A percentile compares a stretch with the other conserved stretches of the same genome.
Conservation (phyloP, 768 basidiomycete genomes). For the Phylloporus rhodoxanthus region DNA sequence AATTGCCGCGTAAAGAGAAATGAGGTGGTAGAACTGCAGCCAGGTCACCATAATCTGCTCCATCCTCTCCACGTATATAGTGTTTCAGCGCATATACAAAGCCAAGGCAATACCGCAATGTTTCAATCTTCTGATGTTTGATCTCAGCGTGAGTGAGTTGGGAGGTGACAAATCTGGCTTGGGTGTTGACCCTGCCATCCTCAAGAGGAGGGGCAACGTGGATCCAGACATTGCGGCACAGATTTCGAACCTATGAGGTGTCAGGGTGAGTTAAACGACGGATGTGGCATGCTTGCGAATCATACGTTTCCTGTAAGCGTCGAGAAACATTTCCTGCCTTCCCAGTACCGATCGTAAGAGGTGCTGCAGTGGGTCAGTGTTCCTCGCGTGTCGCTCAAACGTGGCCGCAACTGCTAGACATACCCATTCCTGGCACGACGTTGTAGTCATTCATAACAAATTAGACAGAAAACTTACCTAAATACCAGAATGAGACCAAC, state of each 20-base stretch:
- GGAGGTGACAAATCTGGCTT: conserved; percentile 48
- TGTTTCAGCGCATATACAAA: conserved; percentile 70
- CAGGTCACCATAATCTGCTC: conserved; percentile 64
- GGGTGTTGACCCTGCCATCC: conserved; percentile 35
- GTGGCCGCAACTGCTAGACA: conserved; percentile 12
- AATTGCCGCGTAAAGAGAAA: conserved; percentile 45
- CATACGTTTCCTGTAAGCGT: conserved; percentile 57
- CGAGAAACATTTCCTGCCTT: conserved; percentile 83
- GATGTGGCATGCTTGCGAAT: not conserved
- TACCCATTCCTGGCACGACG: conserved; percentile 54
- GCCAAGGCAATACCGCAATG: conserved; percentile 62
- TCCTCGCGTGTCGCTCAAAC: not conserved
- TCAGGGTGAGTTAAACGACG: not conserved
- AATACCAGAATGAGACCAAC: conserved; percentile 88
- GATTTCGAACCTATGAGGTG: conserved; percentile 52
- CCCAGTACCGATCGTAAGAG: conserved; percentile 83
- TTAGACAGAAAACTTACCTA: conserved; percentile 41
- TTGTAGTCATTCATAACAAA: not conserved
- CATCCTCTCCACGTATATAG: conserved; percentile 82
- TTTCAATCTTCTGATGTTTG: conserved; percentile 61
- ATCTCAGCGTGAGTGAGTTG: conserved; percentile 48
- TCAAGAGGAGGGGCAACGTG: conserved; percentile 65
- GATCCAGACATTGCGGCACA: conserved; percentile 76
- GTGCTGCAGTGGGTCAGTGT: conserved; percentile 41
- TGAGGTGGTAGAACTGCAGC: conserved; percentile 57